Evolutionary conservation across 2,329 filamentous ascomycete species (phyloP).

Genomic region (Phialophora verrucosa): DNA sequence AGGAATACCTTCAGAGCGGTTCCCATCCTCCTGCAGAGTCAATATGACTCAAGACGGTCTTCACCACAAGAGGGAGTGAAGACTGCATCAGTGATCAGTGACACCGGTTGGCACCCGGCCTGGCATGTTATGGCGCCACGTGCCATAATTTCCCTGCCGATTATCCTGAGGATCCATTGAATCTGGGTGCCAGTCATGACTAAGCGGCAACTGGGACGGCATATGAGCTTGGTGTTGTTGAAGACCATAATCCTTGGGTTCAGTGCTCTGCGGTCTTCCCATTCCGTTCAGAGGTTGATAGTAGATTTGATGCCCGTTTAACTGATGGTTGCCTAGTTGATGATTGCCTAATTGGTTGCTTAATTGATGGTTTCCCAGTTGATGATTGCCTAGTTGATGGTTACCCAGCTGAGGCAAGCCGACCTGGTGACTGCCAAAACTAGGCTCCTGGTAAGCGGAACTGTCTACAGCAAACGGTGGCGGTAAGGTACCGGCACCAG

Average conservation of each 20-base stretch:
- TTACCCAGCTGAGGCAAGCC: constrained; percentile 53
- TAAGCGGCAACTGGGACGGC: constrained; percentile 32
- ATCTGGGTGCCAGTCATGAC: constrained; percentile 35
- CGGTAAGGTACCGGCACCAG: constrained; percentile 73
- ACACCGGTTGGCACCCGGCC: neutral
- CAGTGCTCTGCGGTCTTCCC: constrained; percentile 75
- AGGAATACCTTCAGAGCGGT: neutral
- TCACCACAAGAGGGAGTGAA: neutral
- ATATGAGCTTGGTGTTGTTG: constrained; percentile 52
- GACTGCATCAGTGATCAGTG: neutral
- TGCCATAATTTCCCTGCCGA: constrained; percentile 32
- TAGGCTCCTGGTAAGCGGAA: constrained; percentile 81
- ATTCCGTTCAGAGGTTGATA: constrained; percentile 74
- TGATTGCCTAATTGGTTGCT: constrained; percentile 58
- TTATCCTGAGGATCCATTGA: constrained; percentile 34
- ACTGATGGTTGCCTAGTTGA: neutral
- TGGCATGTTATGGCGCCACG: constrained; percentile 31
- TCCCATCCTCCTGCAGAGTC: neutral
- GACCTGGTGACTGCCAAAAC: constrained; percentile 58
- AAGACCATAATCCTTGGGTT: constrained; percentile 70
- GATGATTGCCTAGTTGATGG: neutral
- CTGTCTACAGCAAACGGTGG: constrained; percentile 74
- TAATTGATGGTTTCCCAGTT: constrained; percentile 47
- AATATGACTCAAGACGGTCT: neutral
- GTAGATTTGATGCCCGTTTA: constrained; percentile 30